Conservation (phyloP, 2,329 filamentous ascomycete genomes). For the Beauveria scarabaeidicola region DNA sequence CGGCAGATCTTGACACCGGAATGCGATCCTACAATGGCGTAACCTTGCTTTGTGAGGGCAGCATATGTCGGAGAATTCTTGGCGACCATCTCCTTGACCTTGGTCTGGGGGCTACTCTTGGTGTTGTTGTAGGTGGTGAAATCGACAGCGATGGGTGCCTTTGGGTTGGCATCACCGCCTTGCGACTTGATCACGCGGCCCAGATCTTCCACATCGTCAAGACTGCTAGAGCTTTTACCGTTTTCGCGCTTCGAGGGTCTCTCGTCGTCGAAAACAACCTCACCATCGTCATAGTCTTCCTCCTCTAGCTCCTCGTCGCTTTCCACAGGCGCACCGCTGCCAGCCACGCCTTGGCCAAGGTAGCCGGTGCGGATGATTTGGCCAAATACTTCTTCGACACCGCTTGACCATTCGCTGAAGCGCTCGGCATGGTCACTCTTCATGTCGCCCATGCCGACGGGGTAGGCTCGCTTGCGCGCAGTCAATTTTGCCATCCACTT, state of each 20-base stretch:
- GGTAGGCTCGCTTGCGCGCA: constrained; percentile 75
- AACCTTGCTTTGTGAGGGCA: constrained; percentile 90
- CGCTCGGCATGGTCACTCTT: constrained; percentile 62
- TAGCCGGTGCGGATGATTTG: constrained; percentile 52
- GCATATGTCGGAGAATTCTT: constrained; percentile 80
- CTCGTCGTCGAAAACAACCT: constrained; percentile 37
- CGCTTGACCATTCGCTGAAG: constrained; percentile 68
- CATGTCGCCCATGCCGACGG: constrained; percentile 78
- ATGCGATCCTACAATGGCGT: constrained; percentile 89
- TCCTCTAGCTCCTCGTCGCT: constrained; percentile 68
- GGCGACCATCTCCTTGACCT: constrained; percentile 89
- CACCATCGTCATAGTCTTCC: constrained; percentile 50
- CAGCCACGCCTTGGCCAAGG: constrained; percentile 58
- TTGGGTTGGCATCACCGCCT: constrained; percentile 26
- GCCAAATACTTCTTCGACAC: constrained; percentile 62
- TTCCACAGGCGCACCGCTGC: constrained; percentile 76
- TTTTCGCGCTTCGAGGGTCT: constrained; percentile 35
- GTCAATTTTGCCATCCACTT: constrained; percentile 97
- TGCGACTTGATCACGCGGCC: constrained; percentile 53
- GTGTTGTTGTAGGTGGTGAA: constrained; percentile 65
- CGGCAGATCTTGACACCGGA: constrained; percentile 96
- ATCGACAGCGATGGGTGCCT: constrained; percentile 63
- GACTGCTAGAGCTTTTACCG: constrained; percentile 26
- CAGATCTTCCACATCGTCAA: constrained; percentile 82
- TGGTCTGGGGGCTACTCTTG: constrained; percentile 31